Conservation (phyloP, 257 asterid genomes). For the Mitragyna speciosa region DNA sequence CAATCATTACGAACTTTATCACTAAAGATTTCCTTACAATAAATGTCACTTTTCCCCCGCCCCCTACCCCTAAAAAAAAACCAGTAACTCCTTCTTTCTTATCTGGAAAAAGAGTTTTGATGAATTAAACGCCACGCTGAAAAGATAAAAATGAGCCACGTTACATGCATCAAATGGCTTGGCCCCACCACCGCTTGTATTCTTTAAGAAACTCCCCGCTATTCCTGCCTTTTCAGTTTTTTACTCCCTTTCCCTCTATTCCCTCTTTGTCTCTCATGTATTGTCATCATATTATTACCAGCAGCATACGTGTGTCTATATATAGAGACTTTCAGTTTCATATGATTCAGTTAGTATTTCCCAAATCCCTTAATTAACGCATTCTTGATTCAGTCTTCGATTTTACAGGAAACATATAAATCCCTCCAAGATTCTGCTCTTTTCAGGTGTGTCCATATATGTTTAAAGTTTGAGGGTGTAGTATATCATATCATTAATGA, state of each 20-base stretch:
- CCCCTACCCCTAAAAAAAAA: neutral
- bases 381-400: neutral
- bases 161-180: slow-evolving; percentile 4
- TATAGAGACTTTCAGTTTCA: neutral
- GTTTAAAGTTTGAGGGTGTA: neutral
- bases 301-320: too few relatives aligned
- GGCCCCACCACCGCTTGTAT: slow-evolving; percentile 15
- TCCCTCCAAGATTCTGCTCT: neutral
- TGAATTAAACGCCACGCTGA: slow-evolving; percentile 9
- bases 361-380: neutral
- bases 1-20: neutral
- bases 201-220: neutral
- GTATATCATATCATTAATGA: neutral
- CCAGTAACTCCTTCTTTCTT: neutral
- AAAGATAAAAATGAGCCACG: slow-evolving; percentile 6
- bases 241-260: neutral
- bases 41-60: neutral
- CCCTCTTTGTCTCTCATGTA: neutral
- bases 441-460: neutral
- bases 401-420: neutral
- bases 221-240: neutral
- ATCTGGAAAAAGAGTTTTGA: neutral
- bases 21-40: neutral
- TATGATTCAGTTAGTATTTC: neutral
- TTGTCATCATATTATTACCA: neutral